Base-by-base conservation (phyloP, 345 rosid species). In the Arabidopsis suecica region DNA sequence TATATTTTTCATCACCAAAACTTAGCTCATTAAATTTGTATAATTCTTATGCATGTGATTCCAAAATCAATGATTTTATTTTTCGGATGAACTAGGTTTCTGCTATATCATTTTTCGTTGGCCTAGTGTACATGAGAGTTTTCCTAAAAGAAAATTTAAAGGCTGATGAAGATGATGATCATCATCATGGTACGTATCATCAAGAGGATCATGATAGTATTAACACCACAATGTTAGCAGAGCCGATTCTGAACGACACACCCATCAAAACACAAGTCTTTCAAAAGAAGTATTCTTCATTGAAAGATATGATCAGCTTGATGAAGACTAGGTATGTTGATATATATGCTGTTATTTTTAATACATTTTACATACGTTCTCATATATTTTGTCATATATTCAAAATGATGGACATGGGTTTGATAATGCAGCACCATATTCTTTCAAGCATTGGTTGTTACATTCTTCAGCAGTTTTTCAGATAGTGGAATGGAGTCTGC, bases 101-200 rank as follows among this genome's bases (percentile, higher is more conserved):
- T 42, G 83, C 95, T 7, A 38, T 78, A 65, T 77, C 79, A 32
- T 85, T 88, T 9, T 82, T 90, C 75, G 55, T 83, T 69, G 92
- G 86, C 1, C 59, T 78, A 9, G 86, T 84, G 16, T 94, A 94
- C 87, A 90, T 90, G 98, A 88, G 96, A 78, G 32, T 88, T 73
- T 91, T 91, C 58, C 87, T 94, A 23, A 64, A 86, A 76, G 97
- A 94, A 45, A 86, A 74, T 44, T 23, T 71, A 18, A 68, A 62
- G 1, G 59, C 71, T 9, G 68, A 13, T 1, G 81, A 78, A 28
- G 38, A 63, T 48, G 51, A 36, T 32, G 18, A 51, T 71, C 12
- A 33, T 65, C 62, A 14, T 32, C 7, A 47, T 64, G 37, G 14
- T 14, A 45, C 22, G 12, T 4, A 63, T 14, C 58, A 65, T 57